phyloP scores from a whole-genome alignment of 2,329 filamentous ascomycete genomes.

The Trichothecium roseum region DNA sequence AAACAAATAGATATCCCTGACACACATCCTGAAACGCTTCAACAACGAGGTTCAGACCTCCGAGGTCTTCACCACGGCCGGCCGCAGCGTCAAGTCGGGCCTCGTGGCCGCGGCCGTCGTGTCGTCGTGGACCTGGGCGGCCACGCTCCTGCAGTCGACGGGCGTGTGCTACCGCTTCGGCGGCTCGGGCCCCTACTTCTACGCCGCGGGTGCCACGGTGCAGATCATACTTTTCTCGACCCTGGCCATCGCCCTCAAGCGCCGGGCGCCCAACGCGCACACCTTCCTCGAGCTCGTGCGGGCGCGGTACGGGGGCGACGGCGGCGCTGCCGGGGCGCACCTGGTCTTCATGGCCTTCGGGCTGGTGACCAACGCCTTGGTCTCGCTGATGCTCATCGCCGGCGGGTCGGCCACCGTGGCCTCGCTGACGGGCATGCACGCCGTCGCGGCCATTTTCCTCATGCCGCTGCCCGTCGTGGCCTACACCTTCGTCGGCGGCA shows the following conservation, averaged over 20 bases:
- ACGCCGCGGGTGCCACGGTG: slow-evolving; percentile 63
- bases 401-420: slow-evolving; percentile 56
- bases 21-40: slow-evolving; percentile 55
- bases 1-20: slow-evolving; percentile 47
- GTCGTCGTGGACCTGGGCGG: slow-evolving; percentile 88
- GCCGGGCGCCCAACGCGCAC: slow-evolving; percentile 78
- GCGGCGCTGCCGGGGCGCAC: slow-evolving; percentile 52
- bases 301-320: slow-evolving; percentile 79
- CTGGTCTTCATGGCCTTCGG: slow-evolving; percentile 74
- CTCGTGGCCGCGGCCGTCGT: slow-evolving; percentile 85
- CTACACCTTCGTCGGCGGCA: slow-evolving; percentile 68
- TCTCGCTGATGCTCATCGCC: slow-evolving; percentile 81
- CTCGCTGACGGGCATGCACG: slow-evolving; percentile 34
- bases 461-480: slow-evolving; percentile 71
- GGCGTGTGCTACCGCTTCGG: slow-evolving; percentile 77
- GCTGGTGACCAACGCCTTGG: slow-evolving; percentile 74
- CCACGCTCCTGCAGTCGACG: slow-evolving; percentile 68
- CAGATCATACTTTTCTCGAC: slow-evolving; percentile 87
- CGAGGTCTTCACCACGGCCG: slow-evolving; percentile 87
- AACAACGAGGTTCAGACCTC: slow-evolving; percentile 69
- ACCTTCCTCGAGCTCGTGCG: slow-evolving; percentile 75
- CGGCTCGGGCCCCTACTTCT: slow-evolving; percentile 44
- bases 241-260: slow-evolving; percentile 80
- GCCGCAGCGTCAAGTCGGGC: slow-evolving; percentile 79
- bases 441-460: slow-evolving; percentile 74